These are phyloP conservation scores for Barbarea vulgaris DNA, from an alignment of 345 rosid genomes.

Conservation along the genomic window DNA sequence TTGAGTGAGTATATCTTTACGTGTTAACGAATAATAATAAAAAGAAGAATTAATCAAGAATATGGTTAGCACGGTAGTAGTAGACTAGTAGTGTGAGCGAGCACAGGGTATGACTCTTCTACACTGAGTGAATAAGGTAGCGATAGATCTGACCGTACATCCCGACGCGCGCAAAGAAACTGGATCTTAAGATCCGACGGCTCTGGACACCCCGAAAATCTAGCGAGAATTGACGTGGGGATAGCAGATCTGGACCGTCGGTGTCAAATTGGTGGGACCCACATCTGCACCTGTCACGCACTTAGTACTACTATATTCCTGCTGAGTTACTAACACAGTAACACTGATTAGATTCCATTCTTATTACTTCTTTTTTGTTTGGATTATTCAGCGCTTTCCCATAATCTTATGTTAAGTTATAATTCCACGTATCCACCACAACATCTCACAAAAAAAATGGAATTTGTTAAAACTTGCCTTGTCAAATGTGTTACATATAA, in stretches of 20 bases:
- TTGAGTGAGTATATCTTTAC: too few species aligned
- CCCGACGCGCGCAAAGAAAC: conserved; percentile 17
- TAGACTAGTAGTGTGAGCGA: conserved; percentile 1
- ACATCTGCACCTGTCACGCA: conserved; percentile 25
- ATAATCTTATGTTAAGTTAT: not conserved
- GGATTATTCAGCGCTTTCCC: not conserved
- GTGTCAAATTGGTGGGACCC: conserved; percentile 23
- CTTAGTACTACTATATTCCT: conserved; percentile 20
- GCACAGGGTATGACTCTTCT: not conserved
- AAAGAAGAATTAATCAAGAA: not conserved
- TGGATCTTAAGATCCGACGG: conserved; percentile 31
- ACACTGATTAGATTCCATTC: conserved; percentile 14
- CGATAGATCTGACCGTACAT: conserved; percentile 24
- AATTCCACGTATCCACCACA: not conserved
- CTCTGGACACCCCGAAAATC: conserved; percentile 29
- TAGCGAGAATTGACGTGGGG: conserved; percentile 18
- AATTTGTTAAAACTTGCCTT: not conserved
- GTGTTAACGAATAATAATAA: not conserved
- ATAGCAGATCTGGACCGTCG: conserved; percentile 32
- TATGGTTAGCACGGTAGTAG: not conserved
- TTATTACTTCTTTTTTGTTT: not conserved
- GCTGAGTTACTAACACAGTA: not conserved
- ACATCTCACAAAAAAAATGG: not conserved
- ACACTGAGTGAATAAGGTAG: conserved; percentile 3
- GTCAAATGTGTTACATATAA: too few species aligned